Conservation (phyloP, 192 early-diverging fungal species). For the Piromyces finnis region DNA sequence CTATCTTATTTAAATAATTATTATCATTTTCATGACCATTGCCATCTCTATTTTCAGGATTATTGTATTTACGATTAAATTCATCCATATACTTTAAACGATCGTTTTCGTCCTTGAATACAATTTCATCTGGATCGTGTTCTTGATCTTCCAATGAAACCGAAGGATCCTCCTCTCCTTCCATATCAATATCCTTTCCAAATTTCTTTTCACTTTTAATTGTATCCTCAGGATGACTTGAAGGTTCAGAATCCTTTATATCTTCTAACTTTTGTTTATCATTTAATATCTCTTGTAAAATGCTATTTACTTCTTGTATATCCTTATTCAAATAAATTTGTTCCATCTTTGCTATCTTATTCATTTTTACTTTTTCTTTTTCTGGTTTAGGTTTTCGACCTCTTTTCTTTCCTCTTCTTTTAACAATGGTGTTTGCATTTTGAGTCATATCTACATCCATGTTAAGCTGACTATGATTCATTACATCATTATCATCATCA, state of each 20-base stretch:
- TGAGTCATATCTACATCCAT: too few species aligned
- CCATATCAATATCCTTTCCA: not conserved
- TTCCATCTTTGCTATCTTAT: not conserved
- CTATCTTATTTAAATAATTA: not conserved
- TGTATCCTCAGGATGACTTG: too few species aligned
- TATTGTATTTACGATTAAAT: not conserved
- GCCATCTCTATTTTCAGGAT: not conserved
- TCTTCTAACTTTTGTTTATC: not conserved
- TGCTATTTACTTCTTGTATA: not conserved
- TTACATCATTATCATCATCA: too few species aligned
- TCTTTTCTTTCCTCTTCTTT: too few species aligned
- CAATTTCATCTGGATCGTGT: not conserved
- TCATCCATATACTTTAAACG: not conserved
- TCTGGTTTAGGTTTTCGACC: too few species aligned
- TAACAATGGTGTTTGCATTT: too few species aligned
- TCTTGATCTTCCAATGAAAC: not conserved
- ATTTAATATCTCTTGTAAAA: not conserved
- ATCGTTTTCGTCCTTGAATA: not conserved
- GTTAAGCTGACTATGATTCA: too few species aligned
- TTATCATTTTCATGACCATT: not conserved
- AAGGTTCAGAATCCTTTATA: not conserved
- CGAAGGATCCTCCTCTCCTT: not conserved
- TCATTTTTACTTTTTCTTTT: too few species aligned
- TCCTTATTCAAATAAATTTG: not conserved
- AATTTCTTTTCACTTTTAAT: too few species aligned